Conservation (phyloP, 352 stramenopile species). For the Globisporangium paddicum region DNA sequence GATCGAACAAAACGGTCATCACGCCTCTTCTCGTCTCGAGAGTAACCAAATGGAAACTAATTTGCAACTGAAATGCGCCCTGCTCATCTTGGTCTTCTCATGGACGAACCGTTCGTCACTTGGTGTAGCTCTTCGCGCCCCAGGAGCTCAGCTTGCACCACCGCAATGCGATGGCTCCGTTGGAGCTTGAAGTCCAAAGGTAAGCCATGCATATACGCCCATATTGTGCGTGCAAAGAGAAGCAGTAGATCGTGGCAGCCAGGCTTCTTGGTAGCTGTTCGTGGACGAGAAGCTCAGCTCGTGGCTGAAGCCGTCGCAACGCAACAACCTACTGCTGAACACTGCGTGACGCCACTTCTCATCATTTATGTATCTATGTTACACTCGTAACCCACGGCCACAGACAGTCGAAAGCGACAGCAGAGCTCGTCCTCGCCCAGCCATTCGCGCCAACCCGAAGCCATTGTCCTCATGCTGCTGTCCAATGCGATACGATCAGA, state of each 20-base stretch:
- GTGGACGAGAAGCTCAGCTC: background rate
- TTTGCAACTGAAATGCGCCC: conserved; percentile 18
- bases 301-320: background rate
- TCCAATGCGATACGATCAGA: background rate
- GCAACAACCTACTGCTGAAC: background rate
- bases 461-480: background rate
- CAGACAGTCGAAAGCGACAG: no score
- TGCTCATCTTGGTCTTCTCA: no score
- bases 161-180: no score
- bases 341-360: background rate
- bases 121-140: no score
- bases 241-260: background rate
- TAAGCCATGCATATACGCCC: no score
- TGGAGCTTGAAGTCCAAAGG: no score
- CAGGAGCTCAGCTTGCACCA: no score
- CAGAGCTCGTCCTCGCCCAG: background rate
- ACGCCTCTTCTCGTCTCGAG: conserved; percentile 2
- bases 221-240: no score
- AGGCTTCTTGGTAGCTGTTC: background rate
- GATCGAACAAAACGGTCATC: conserved; percentile 12
- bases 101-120: no score
- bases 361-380: background rate
- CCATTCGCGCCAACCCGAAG: background rate
- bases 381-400: background rate
- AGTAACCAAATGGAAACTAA: conserved; percentile 63